Conservation (phyloP, 805 yeast genomes). For the Naumovozyma baii region DNA sequence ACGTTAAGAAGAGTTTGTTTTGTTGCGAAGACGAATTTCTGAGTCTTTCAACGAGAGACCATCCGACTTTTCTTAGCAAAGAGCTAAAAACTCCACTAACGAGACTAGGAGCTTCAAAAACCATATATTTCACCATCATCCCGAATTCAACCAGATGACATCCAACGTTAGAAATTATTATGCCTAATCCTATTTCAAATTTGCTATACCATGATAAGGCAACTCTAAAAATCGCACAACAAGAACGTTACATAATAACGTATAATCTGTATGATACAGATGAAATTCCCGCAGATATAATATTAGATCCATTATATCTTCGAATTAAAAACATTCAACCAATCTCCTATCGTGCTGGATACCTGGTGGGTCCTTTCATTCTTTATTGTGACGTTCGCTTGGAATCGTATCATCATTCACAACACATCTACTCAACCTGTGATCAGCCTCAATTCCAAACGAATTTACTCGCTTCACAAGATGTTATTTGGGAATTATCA, state of each 20-base stretch:
- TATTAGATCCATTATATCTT: conserved; percentile 37
- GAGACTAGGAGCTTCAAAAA: no score
- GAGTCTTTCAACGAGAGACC: no score
- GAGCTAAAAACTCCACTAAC: no score
- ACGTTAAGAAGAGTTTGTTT: no score
- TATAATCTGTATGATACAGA: conserved; percentile 36
- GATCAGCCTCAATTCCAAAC: conserved; percentile 73
- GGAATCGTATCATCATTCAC: conserved; percentile 42
- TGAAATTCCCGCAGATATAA: conserved; percentile 20
- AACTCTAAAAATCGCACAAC: conserved; percentile 46
- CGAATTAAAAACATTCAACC: conserved; percentile 53
- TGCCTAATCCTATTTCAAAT: not conserved
- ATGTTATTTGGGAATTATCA: conserved; percentile 48
- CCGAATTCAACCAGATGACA: no score
- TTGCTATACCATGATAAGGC: conserved; percentile 11
- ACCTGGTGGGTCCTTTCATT: conserved; percentile 66
- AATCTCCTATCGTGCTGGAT: conserved; percentile 49
- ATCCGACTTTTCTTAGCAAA: no score
- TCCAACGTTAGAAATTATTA: not conserved
- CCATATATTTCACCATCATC: no score
- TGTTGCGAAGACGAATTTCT: no score
- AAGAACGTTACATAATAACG: conserved; percentile 45
- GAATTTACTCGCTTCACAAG: conserved; percentile 59
- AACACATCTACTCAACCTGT: conserved; percentile 51
- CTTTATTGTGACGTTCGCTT: conserved; percentile 60